These are phyloP conservation scores for Echeveria elegans DNA, from an alignment of 164 flowering plant species.

Conservation along the genomic window DNA sequence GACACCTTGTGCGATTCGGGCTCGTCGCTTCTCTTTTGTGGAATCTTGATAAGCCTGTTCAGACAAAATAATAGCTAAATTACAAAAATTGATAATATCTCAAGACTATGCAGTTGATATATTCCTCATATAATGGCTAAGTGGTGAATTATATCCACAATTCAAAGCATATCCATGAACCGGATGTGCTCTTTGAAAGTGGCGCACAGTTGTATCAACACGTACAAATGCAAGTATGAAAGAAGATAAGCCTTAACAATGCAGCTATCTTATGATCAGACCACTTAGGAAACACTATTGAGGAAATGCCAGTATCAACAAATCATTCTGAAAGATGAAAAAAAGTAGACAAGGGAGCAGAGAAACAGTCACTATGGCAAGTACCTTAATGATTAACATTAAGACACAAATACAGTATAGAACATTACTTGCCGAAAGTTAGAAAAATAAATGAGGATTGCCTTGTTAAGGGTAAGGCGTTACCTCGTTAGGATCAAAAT, in stretches of 20 bases:
- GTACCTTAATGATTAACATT: background rate
- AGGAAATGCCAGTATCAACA: background rate
- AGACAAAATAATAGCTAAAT: too few relatives aligned
- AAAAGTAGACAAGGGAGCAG: too few relatives aligned
- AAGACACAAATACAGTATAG: background rate
- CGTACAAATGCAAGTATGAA: background rate
- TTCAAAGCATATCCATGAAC: too few relatives aligned
- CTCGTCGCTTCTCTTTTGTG: slow-evolving; percentile 90
- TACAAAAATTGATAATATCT: too few relatives aligned
- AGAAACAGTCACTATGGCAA: too few relatives aligned
- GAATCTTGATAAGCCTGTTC: slow-evolving; percentile 98
- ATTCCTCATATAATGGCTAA: background rate
- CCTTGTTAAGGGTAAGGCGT: too few relatives aligned
- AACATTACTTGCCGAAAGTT: too few relatives aligned
- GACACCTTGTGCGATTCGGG: slow-evolving; percentile 99
- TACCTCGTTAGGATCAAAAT: slow-evolving; percentile 98
- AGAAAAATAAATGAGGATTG: too few relatives aligned
- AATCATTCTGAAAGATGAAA: too few relatives aligned
- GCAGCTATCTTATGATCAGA: background rate
- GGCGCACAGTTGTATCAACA: too few relatives aligned
- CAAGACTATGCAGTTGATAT: background rate
- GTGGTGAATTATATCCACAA: background rate
- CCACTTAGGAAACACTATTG: background rate
- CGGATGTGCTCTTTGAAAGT: too few relatives aligned
- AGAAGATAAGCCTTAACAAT: background rate